A percentile compares a stretch with the other conserved stretches of the same genome.
Conservation (phyloP, 805 yeast species). For the Grigorovia yakushimaensis region DNA sequence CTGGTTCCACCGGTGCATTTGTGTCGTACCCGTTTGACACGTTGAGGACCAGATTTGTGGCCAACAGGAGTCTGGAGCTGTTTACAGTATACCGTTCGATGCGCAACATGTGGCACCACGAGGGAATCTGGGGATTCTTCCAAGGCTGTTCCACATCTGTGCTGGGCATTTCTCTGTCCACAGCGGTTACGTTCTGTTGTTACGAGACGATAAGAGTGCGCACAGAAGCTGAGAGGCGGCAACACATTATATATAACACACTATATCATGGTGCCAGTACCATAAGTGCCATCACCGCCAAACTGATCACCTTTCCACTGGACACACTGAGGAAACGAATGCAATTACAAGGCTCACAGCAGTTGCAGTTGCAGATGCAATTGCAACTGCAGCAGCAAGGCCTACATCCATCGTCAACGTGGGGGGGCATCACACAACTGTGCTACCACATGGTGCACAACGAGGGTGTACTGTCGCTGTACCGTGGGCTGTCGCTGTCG, state of each 20-base stretch:
- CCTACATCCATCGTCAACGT: neutral
- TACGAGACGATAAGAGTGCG: conserved; percentile 38
- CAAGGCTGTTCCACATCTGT: conserved; percentile 43
- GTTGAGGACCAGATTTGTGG: conserved; percentile 78
- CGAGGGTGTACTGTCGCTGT: conserved; percentile 63
- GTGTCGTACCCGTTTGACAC: conserved; percentile 84
- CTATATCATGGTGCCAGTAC: conserved; percentile 57
- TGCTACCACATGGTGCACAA: conserved; percentile 5
- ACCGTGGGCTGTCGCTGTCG: conserved; percentile 66
- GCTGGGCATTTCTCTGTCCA: conserved; percentile 55
- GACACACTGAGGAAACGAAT: conserved; percentile 73
- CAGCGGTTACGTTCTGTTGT: conserved; percentile 66
- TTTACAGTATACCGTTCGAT: conserved; percentile 21
- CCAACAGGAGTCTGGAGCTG: conserved; percentile 34
- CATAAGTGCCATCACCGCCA: conserved; percentile 66
- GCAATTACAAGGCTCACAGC: conserved; percentile 37
- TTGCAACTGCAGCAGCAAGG: too few species aligned
- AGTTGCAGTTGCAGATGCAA: too few species aligned
- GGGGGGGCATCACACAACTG: neutral
- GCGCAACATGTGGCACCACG: conserved; percentile 27
- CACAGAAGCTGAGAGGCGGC: conserved; percentile 28
- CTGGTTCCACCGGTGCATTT: conserved; percentile 68
- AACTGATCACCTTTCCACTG: conserved; percentile 70
- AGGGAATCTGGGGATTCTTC: conserved; percentile 40
- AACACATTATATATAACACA: conserved; percentile 6